Conservation (phyloP, 1,284 basidiomycete species). For the Mycena citricolor region DNA sequence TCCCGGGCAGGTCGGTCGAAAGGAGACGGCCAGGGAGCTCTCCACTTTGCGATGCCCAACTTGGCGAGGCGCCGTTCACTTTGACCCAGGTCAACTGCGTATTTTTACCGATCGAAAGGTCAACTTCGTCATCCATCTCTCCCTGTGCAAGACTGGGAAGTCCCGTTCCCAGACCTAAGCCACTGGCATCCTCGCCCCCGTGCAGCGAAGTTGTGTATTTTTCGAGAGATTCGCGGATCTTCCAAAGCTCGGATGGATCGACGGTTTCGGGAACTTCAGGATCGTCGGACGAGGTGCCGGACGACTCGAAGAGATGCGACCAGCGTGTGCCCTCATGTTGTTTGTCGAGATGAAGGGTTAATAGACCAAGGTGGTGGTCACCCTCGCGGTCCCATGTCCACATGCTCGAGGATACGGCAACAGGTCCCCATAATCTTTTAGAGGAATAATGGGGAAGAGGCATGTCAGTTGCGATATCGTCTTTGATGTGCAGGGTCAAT, state of each 20-base stretch:
- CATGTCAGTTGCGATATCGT: conserved; percentile 34
- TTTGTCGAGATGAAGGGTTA: conserved; percentile 87
- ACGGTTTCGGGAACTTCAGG: conserved; percentile 87
- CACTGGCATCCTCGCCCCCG: conserved; percentile 57
- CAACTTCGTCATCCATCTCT: conserved; percentile 83
- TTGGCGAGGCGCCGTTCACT: conserved; percentile 43
- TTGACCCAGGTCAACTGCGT: conserved; percentile 65
- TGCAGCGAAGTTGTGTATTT: conserved; percentile 75
- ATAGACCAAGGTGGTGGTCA: conserved; percentile 60
- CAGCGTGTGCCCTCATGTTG: conserved; percentile 78
- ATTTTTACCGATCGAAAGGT: conserved; percentile 62
- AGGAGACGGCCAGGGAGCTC: conserved; percentile 54
- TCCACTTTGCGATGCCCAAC: conserved; percentile 31
- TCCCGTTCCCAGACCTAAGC: conserved; percentile 58
- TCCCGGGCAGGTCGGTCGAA: conserved; percentile 61
- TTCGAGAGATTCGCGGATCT: conserved; percentile 78
- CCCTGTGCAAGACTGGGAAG: conserved; percentile 78
- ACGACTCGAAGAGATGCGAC: conserved; percentile 75
- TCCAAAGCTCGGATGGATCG: conserved; percentile 78
- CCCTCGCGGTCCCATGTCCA: conserved; percentile 88
- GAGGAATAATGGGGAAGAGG: conserved; percentile 60
- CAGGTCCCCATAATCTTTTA: conserved; percentile 73
- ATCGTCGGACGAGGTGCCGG: conserved; percentile 44
- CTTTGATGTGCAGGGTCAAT: conserved; percentile 64
- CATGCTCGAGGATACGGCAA: conserved; percentile 70